These are phyloP conservation scores for Verticillium zaregamsianum DNA, from an alignment of 2,329 filamentous ascomycete genomes.

Conservation along the genomic window DNA sequence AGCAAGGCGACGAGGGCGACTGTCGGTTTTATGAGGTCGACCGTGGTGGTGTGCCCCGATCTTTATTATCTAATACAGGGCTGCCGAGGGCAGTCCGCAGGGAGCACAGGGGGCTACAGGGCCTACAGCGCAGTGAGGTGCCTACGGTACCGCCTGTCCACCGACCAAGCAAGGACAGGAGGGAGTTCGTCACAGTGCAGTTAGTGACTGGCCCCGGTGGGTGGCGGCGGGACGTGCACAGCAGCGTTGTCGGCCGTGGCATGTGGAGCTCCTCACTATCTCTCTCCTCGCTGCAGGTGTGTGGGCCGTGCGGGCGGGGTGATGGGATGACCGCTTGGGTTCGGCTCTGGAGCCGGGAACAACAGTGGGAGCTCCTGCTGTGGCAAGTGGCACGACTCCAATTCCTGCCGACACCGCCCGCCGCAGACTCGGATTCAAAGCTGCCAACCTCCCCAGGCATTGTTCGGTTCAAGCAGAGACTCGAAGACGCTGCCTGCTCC, in stretches of 20 bases:
- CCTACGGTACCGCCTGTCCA: too few species aligned
- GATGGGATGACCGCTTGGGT: background rate
- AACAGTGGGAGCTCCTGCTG: background rate
- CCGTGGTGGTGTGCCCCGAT: too few species aligned
- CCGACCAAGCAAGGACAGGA: too few species aligned
- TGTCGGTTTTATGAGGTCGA: background rate
- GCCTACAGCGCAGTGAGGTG: too few species aligned
- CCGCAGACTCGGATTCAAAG: background rate
- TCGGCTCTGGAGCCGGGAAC: background rate
- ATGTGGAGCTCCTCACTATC: background rate
- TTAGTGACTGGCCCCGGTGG: too few species aligned
- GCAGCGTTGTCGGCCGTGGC: background rate
- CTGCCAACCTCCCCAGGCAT: slow-evolving; percentile 2
- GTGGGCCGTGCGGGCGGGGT: background rate
- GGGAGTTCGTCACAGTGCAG: too few species aligned
- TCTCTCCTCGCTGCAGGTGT: background rate
- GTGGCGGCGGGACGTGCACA: background rate
- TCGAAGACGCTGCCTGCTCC: background rate
- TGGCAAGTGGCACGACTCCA: background rate
- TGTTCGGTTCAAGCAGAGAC: background rate
- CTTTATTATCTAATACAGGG: too few species aligned
- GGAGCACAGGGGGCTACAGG: too few species aligned
- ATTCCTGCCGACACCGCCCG: background rate
- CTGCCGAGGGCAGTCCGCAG: too few species aligned
- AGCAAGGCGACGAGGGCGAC: background rate